Conservation (phyloP, 345 rosid species). For the Euphorbia pulcherrima region DNA sequence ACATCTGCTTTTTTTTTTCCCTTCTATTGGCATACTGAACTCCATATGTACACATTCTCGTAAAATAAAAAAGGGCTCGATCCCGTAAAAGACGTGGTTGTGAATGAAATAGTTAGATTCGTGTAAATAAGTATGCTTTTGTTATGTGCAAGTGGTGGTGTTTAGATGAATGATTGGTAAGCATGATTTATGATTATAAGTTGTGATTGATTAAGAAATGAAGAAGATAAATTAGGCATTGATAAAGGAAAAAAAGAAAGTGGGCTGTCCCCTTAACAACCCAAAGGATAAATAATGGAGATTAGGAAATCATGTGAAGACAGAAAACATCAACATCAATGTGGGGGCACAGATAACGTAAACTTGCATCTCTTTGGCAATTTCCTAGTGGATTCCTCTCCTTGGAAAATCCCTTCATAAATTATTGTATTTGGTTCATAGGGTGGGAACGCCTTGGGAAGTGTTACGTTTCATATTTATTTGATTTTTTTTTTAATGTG, state of each 20-base stretch:
- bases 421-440: background rate
- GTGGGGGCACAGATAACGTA: too few species aligned
- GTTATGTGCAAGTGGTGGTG: background rate
- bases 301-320: background rate
- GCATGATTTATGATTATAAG: background rate
- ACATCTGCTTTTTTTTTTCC: too few species aligned
- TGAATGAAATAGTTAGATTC: too few species aligned
- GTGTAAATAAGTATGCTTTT: background rate
- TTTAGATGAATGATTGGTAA: background rate
- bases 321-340: conserved; percentile 2
- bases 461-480: background rate
- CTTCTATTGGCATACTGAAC: too few species aligned
- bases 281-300: background rate
- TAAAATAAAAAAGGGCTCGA: too few species aligned
- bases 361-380: background rate
- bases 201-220: background rate
- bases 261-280: background rate
- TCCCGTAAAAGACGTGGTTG: too few species aligned
- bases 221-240: background rate
- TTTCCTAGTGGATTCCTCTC: background rate
- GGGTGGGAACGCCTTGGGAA: conserved; percentile 1
- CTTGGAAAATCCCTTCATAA: background rate
- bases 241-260: background rate
- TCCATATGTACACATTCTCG: too few species aligned
- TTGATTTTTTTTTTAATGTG: background rate